Conservation (phyloP, 2,329 filamentous ascomycete genomes). For the Nothopassalora personata region DNA sequence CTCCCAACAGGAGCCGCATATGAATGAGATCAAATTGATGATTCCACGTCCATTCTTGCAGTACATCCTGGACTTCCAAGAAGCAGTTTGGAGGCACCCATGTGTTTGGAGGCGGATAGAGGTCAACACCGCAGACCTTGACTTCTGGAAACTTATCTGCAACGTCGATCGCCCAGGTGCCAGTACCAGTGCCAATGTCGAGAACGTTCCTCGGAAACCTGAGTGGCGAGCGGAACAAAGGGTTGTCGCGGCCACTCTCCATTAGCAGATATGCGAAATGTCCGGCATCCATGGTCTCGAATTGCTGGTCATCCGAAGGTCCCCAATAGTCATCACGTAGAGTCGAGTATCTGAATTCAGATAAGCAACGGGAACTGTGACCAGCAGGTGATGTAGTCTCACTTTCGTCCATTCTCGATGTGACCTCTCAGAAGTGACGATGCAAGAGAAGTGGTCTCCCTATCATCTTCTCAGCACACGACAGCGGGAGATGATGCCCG, state of each 20-base stretch:
- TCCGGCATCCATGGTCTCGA: conserved; percentile 16
- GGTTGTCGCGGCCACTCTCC: conserved; percentile 21
- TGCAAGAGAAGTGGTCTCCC: conserved; percentile 13
- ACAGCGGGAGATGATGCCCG: background rate
- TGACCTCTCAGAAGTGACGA: conserved; percentile 14
- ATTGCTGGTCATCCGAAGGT: conserved; percentile 17
- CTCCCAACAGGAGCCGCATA: conserved; percentile 29
- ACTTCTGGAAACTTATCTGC: conserved; percentile 29
- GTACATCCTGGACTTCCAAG: conserved; percentile 13
- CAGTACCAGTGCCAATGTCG: conserved; percentile 45
- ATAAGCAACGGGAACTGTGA: background rate
- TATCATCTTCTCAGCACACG: background rate
- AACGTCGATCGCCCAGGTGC: conserved; percentile 26
- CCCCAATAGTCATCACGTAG: conserved; percentile 18
- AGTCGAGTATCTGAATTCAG: conserved; percentile 8
- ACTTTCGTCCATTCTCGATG: conserved; percentile 18
- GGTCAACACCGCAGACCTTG: conserved; percentile 33
- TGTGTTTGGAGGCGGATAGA: conserved; percentile 33
- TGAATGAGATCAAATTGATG: conserved; percentile 38
- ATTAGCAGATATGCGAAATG: conserved; percentile 17
- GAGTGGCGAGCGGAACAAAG: conserved; percentile 33
- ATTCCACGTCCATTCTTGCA: conserved; percentile 14
- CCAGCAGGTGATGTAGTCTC: background rate
- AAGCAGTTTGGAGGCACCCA: conserved; percentile 18
- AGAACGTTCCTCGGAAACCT: conserved; percentile 33